A percentile compares a stretch with the other conserved stretches of the same genome.
These are phyloP conservation scores for Paramecium caudatum DNA, from an alignment of 73 alveolate genomes.

Conservation along the genomic window DNA sequence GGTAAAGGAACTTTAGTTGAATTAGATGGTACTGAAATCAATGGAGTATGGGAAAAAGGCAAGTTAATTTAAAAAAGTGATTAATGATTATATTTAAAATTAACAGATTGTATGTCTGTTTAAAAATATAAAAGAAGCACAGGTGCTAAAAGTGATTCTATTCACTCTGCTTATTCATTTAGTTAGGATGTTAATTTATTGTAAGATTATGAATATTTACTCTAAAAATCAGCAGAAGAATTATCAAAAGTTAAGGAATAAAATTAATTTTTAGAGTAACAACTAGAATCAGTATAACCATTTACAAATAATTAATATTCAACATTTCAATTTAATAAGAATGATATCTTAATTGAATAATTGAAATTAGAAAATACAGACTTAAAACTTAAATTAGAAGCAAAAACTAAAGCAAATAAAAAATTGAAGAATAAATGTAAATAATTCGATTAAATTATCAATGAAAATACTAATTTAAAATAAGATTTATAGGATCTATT, in stretches of 20 bases:
- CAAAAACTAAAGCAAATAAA: conserved; percentile 32
- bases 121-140: conserved; percentile 17
- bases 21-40: conserved; percentile 75
- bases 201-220: conserved; percentile 43
- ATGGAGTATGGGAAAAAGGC: conserved; percentile 75
- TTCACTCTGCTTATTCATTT: conserved; percentile 35
- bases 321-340: conserved; percentile 27
- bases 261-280: conserved; percentile 16
- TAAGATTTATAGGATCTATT: background rate
- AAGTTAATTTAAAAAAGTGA: conserved; percentile 14
- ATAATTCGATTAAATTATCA: background rate
- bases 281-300: conserved; percentile 33
- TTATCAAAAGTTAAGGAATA: conserved; percentile 34
- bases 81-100: background rate
- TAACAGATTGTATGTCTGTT: conserved; percentile 6
- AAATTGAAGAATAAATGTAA: background rate
- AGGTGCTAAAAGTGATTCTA: conserved; percentile 1
- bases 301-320: conserved; percentile 12
- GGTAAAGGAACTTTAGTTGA: conserved; percentile 81
- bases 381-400: conserved; percentile 8
- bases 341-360: conserved; percentile 21
- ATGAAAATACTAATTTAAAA: background rate
- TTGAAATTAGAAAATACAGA: conserved; percentile 15
- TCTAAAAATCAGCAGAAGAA: conserved; percentile 41
- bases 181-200: conserved; percentile 46